Conservation (phyloP, 768 basidiomycete genomes). For the Boletus subparvulus region DNA sequence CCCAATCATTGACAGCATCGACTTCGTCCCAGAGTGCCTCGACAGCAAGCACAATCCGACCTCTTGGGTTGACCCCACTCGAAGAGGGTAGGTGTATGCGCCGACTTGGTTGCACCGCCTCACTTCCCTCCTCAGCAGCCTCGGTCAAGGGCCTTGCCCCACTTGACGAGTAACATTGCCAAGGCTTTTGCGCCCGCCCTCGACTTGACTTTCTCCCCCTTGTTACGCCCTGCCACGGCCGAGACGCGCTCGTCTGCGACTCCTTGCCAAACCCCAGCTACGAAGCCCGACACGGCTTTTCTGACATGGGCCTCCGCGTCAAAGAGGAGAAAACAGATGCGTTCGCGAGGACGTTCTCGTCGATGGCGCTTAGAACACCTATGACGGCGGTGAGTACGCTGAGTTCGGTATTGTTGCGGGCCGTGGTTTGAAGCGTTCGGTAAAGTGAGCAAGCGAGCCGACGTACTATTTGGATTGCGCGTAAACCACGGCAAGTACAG, state of each 20-base stretch:
- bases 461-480: slow-evolving; percentile 75
- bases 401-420: slow-evolving; percentile 80
- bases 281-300: slow-evolving; percentile 77
- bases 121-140: slow-evolving; percentile 45
- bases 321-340: slow-evolving; percentile 79
- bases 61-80: slow-evolving; percentile 43
- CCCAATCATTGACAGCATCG: slow-evolving; percentile 76
- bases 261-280: slow-evolving; percentile 80
- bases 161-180: slow-evolving; percentile 70
- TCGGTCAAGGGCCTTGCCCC: slow-evolving; percentile 62
- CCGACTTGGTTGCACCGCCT: slow-evolving; percentile 33
- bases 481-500: slow-evolving; percentile 75
- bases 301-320: slow-evolving; percentile 82
- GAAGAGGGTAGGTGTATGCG: slow-evolving; percentile 43
- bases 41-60: slow-evolving; percentile 75
- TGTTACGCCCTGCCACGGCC: slow-evolving; percentile 39
- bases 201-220: slow-evolving; percentile 50
- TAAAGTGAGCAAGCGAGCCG: slow-evolving; percentile 79
- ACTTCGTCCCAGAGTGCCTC: slow-evolving; percentile 88
- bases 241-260: slow-evolving; percentile 65
- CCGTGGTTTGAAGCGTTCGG: slow-evolving; percentile 94
- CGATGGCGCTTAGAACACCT: slow-evolving; percentile 77
- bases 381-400: slow-evolving; percentile 87
- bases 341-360: slow-evolving; percentile 73
- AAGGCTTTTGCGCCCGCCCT: slow-evolving; percentile 70